Conservation (phyloP, 1,139 yeast genomes). For the Geotrichum citri-aurantii region DNA sequence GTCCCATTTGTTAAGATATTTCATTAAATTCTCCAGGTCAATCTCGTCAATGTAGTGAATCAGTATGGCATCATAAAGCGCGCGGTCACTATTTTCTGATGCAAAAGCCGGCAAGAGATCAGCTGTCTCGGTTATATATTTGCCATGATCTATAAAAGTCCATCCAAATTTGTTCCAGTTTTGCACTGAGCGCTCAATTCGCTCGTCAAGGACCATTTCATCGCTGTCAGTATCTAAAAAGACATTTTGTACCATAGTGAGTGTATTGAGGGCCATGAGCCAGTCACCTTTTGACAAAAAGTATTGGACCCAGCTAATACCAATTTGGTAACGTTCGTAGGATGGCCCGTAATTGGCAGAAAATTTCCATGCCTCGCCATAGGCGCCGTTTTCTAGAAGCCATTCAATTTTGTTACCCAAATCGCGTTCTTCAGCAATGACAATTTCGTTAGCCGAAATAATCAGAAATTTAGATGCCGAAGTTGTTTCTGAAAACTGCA, state of each 20-base stretch:
- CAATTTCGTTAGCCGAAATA: conserved; percentile 76
- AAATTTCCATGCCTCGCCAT: conserved; percentile 69
- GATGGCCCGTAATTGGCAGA: conserved; percentile 52
- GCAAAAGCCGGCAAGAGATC: conserved; percentile 46
- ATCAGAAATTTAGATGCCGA: conserved; percentile 47
- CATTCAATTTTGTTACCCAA: conserved; percentile 66
- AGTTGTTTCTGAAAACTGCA: conserved; percentile 19
- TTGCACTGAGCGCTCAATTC: neutral
- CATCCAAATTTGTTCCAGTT: conserved; percentile 68
- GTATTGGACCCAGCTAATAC: conserved; percentile 54
- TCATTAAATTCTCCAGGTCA: conserved; percentile 32
- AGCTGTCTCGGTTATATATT: conserved; percentile 45
- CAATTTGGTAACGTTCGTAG: conserved; percentile 51
- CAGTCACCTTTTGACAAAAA: conserved; percentile 49
- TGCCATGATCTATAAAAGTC: conserved; percentile 46
- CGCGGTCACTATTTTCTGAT: conserved; percentile 37
- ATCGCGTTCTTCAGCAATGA: conserved; percentile 64
- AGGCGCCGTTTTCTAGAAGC: conserved; percentile 53
- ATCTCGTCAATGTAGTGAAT: conserved; percentile 43
- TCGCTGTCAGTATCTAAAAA: conserved; percentile 24
- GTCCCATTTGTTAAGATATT: conserved; percentile 55
- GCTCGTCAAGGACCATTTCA: neutral
- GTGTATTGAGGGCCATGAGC: conserved; percentile 50
- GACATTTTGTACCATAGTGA: conserved; percentile 40
- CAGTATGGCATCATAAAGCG: conserved; percentile 50